A percentile compares a stretch with the other conserved stretches of the same genome.
Conservation (phyloP, 805 yeast species). For the Candida maesae region DNA sequence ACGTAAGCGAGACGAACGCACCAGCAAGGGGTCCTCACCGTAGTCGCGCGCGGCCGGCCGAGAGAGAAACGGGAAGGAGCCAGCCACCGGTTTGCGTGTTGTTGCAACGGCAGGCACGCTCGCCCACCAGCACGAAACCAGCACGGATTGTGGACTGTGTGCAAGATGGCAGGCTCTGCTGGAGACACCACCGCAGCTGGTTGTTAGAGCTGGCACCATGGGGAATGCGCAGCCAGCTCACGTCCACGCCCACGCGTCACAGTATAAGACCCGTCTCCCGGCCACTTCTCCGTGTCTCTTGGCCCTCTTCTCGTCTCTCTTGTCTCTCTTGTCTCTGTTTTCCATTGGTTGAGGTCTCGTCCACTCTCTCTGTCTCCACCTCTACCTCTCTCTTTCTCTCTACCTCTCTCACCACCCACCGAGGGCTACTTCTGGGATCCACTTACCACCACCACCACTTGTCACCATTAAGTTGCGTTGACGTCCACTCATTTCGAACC, state of each 20-base stretch:
- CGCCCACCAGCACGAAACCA: too few species aligned
- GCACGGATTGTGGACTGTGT: too few species aligned
- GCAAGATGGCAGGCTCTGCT: constrained; percentile 5
- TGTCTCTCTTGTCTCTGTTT: too few species aligned
- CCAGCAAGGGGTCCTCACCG: constrained; percentile 2
- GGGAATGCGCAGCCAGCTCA: neutral
- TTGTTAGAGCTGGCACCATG: neutral
- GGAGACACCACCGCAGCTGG: too few species aligned
- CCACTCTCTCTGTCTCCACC: neutral
- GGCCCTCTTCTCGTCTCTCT: too few species aligned
- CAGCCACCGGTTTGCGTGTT: too few species aligned
- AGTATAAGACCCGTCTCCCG: too few species aligned
- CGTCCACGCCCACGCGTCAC: too few species aligned
- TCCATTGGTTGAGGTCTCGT: neutral
- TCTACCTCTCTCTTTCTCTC: too few species aligned
- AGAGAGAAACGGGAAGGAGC: constrained; percentile 1
- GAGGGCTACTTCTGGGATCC: neutral
- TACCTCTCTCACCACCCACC: too few species aligned
- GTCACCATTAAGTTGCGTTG: constrained; percentile 32
- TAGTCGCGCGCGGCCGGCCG: neutral
- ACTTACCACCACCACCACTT: constrained; percentile 3
- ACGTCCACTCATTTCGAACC: constrained; percentile 28
- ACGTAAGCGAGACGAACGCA: neutral
- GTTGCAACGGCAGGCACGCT: too few species aligned
- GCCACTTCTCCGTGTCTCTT: too few species aligned